phyloP scores from a whole-genome alignment of 1,139 yeast species.

The Geotrichum cucujoidarum region DNA sequence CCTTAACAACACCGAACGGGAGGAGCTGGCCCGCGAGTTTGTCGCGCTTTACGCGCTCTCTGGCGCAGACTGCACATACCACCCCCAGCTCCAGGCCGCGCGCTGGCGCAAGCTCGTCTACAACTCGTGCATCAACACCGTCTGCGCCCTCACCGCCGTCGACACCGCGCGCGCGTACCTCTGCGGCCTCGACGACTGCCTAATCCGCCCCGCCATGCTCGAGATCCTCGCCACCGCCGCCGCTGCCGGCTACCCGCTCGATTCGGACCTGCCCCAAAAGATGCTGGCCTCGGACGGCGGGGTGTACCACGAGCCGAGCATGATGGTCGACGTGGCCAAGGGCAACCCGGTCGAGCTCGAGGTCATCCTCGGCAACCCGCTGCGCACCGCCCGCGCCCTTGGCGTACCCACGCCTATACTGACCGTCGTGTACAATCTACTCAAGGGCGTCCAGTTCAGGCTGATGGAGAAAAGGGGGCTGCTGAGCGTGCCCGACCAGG shows the following conservation, averaged over 20 bases:
- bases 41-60: slow-evolving; percentile 47
- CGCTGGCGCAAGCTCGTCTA: slow-evolving; percentile 73
- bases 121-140: slow-evolving; percentile 62
- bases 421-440: slow-evolving; percentile 50
- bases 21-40: slow-evolving; percentile 42
- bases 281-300: slow-evolving; percentile 62
- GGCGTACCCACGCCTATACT: slow-evolving; percentile 58
- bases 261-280: slow-evolving; percentile 42
- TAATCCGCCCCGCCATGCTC: slow-evolving; percentile 53
- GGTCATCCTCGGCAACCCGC: slow-evolving; percentile 66
- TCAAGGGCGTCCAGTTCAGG: slow-evolving; percentile 56
- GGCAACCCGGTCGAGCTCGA: slow-evolving; percentile 69
- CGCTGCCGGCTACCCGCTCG: slow-evolving; percentile 50
- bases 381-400: slow-evolving; percentile 52
- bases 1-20: slow-evolving; percentile 32
- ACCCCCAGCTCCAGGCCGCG: slow-evolving; percentile 39
- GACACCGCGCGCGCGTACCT: slow-evolving; percentile 60
- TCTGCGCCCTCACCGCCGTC: slow-evolving; percentile 51
- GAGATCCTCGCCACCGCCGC: slow-evolving; percentile 61
- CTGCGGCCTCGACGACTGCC: slow-evolving; percentile 44
- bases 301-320: slow-evolving; percentile 61
- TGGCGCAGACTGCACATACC: slow-evolving; percentile 40
- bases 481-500: slow-evolving; percentile 42
- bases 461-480: slow-evolving; percentile 51
- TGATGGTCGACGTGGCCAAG: slow-evolving; percentile 67